These are phyloP conservation scores for Berkeleyomyces basicola DNA, from an alignment of 2,329 filamentous ascomycete species.

Conservation along the genomic window DNA sequence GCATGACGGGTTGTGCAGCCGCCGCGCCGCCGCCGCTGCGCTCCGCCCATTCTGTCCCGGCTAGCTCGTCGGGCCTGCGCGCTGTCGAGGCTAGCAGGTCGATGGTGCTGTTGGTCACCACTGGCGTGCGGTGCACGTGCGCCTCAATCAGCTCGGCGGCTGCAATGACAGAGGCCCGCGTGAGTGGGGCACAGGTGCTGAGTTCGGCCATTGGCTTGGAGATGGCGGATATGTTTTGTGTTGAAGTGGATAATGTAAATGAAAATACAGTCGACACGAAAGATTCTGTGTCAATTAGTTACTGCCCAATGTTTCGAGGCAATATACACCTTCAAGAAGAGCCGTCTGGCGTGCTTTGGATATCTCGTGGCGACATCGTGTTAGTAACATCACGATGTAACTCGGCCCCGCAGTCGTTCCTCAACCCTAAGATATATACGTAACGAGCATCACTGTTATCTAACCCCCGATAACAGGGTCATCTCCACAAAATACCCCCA, in stretches of 20 bases:
- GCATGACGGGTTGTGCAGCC: slow-evolving; percentile 47
- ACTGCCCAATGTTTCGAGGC: no score
- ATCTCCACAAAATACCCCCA: background rate
- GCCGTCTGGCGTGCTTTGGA: background rate
- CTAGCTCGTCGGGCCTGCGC: slow-evolving; percentile 35
- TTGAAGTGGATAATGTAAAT: background rate
- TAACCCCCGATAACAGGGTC: background rate
- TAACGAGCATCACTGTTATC: background rate
- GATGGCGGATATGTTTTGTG: background rate
- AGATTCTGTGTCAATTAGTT: no score
- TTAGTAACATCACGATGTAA: background rate
- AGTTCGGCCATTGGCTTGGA: slow-evolving; percentile 34
- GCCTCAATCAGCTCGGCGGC: slow-evolving; percentile 59
- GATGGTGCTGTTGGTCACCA: slow-evolving; percentile 64
- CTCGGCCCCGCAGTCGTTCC: background rate
- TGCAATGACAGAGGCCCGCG: slow-evolving; percentile 49
- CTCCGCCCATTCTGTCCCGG: slow-evolving; percentile 40
- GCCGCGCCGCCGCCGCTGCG: slow-evolving; percentile 30
- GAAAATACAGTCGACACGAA: no score
- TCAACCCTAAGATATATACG: background rate
- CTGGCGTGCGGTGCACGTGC: slow-evolving; percentile 68
- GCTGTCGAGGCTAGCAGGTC: slow-evolving; percentile 57
- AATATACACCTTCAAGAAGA: no score
- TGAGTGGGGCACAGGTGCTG: slow-evolving; percentile 45
- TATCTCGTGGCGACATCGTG: background rate